Base-by-base conservation (phyloP, 2,329 filamentous ascomycete genomes). In the Immersiporthe knoxdaviesiana region DNA sequence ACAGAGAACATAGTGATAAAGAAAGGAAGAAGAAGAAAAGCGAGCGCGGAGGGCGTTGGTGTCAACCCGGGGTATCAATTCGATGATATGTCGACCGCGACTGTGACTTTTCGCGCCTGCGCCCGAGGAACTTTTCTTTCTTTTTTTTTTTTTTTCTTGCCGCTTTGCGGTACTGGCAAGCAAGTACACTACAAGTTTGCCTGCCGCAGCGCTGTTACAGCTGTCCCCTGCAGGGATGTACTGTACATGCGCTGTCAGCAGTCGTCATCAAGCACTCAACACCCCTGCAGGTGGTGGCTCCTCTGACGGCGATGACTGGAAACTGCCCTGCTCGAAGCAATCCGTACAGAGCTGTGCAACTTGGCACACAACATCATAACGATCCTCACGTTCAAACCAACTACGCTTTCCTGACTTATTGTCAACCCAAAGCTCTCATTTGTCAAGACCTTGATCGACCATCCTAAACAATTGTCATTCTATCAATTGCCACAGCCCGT, bases 1-100 rank as follows among this genome's bases (percentile, higher is more conserved):
- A 67, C 64, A 50, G 64, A 21, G 44, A 50, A 61, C 70, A 71
- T 71, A 69, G 47, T 71, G 70, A 12, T 64, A n/a, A 39, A 35
- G 24, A 37, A 27, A 44, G 21, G 18, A 14, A 24, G 18, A 27
- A 56, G n/a, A n/a, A 3, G 52, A 32, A 41, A 50, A 30, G 27
- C 14, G 27, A 14, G 35, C n/a, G 35, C 16, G 24, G 32, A 59
- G 56, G 35, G 30, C 24, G 27, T 11, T 63, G 41, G 21, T 21
- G 18, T 27, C 27, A 24, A 41, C 39, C 14, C 61, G 39, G n/a
- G 24, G 24, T 50, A 35, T 50, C 39, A 50, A 24, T 1, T 32
- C 37, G 18, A 41, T 21, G 24, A 35, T 18, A 24, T n/a, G 12
- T 41, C 61, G 61, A 50, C 61, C 39, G 61, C 61, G 61, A 50